A percentile compares a stretch with the other conserved stretches of the same genome.
Evolutionary conservation across 1,139 yeast genomes (phyloP).

Genomic region (Saccharomyces hybrid): DNA sequence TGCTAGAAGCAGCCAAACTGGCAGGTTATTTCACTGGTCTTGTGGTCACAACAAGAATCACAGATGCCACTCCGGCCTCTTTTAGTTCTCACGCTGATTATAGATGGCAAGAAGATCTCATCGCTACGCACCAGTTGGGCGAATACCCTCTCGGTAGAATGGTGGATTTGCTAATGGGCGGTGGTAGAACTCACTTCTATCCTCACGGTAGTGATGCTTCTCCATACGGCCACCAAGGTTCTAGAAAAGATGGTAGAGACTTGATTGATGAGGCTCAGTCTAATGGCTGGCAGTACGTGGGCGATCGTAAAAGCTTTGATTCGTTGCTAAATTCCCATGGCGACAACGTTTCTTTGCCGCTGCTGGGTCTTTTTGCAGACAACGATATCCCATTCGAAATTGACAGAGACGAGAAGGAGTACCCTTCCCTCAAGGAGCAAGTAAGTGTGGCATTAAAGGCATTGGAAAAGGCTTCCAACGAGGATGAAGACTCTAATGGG

Average conservation of each 20-base stretch:
- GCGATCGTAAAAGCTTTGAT: slow-evolving; percentile 51
- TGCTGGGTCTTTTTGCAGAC: slow-evolving; percentile 63
- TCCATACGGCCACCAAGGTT: slow-evolving; percentile 42
- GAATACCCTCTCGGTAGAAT: slow-evolving; percentile 65
- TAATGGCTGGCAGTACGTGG: slow-evolving; percentile 61
- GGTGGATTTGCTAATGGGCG: slow-evolving; percentile 81
- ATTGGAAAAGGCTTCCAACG: slow-evolving; percentile 48
- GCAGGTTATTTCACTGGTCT: slow-evolving; percentile 73
- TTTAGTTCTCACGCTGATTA: slow-evolving; percentile 69
- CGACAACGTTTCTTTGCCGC: slow-evolving; percentile 55
- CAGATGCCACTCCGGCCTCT: slow-evolving; percentile 87
- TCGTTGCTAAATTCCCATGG: slow-evolving; percentile 40
- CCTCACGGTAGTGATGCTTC: slow-evolving; percentile 35
- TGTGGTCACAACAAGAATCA: slow-evolving; percentile 77
- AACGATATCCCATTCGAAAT: slow-evolving; percentile 73
- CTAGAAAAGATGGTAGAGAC: slow-evolving; percentile 59
- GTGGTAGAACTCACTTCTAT: slow-evolving; percentile 75
- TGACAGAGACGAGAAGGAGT: slow-evolving; percentile 50
- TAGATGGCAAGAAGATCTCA: slow-evolving; percentile 69
- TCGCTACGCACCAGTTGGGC: slow-evolving; percentile 81
- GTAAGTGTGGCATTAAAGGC: slow-evolving; percentile 62
- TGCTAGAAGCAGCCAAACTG: slow-evolving; percentile 74
- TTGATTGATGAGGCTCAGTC: slow-evolving; percentile 50
- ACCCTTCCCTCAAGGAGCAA: slow-evolving; percentile 72
- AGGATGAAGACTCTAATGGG: slow-evolving; percentile 55